These are phyloP conservation scores for Spencermartinsiella ligniputridi DNA, from an alignment of 1,139 yeast genomes.

Conservation along the genomic window DNA sequence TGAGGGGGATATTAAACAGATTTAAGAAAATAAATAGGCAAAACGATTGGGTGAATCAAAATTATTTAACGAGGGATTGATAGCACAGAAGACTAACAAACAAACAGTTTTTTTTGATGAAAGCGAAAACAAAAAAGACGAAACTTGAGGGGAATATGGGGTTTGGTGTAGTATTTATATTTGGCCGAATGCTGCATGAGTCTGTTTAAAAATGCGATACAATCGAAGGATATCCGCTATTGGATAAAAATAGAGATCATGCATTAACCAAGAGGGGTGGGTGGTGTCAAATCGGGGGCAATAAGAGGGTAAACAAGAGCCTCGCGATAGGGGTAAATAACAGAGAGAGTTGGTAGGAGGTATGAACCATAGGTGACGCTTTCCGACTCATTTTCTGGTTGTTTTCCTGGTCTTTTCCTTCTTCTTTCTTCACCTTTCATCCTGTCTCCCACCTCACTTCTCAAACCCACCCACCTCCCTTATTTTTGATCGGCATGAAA, in stretches of 20 bases:
- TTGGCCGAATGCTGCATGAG: background rate
- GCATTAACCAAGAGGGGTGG: background rate
- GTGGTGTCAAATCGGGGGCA: background rate
- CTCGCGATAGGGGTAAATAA: too few relatives aligned
- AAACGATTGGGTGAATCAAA: background rate
- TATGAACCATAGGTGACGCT: too few relatives aligned
- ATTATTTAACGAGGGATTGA: background rate
- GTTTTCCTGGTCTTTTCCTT: too few relatives aligned
- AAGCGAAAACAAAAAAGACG: background rate
- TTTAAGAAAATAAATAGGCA: background rate
- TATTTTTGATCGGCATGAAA: background rate
- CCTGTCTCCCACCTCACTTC: background rate
- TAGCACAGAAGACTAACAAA: background rate
- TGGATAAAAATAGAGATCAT: conserved; percentile 1
- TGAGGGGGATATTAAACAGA: background rate
- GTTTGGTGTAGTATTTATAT: background rate
- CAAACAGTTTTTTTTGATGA: background rate
- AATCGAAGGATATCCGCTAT: background rate
- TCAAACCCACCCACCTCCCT: too few relatives aligned
- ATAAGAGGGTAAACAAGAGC: too few relatives aligned
- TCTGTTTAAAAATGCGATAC: background rate
- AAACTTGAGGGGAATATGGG: background rate
- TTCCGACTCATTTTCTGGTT: too few relatives aligned
- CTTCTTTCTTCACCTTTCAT: background rate
- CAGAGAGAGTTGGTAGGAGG: too few relatives aligned